Evolutionary conservation across 1,139 yeast species (phyloP), one percentile per base, ranked within the genome.

Genomic region (Diutina rugosa): DNA sequence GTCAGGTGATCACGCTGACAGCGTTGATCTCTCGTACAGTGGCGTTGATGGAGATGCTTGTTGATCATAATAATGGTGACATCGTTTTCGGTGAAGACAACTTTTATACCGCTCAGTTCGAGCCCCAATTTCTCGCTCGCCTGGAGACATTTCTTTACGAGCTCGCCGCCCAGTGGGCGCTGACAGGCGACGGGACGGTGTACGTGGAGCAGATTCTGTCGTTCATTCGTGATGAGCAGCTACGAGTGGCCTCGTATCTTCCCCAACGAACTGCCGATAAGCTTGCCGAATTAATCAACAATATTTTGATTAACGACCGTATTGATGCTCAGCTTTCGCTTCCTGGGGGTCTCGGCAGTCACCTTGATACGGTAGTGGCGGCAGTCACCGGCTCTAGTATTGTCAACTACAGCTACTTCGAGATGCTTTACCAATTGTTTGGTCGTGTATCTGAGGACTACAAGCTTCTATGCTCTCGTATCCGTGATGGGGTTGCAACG

Each of bases 51-150:
- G 95, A 88, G 63, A 60, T 69, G 55, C 63, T 76, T 46, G 69
- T 70, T 29, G 78, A 79, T 79, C 29, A 69, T 78, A 49, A 48
- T 10, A 18, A 29, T 6, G 30, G 18, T 21, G 54, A 38, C 6
- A 12, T 38, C 29, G 41, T 26, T 7, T 51, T 35, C 14, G 46
- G 32, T 69, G 77, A 75, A 1, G 85, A 80, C 55, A 82, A 76
- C 58, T 85, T 83, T 61, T 90, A 87, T 65, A 73, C 77, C 51
- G 76, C 76, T 30, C 77, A 73, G 53, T 88, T 90, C 67, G 97
- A 90, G 63, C 89, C 89, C 0, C 70, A 68, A 55, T 78, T 89
- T 56, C 66, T 88, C 53, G 64, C 74, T 4, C 77, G 76, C 29
- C 81, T 95, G 0, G 79, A 77, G 57, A 67, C 69, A 0, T 89